phyloP scores from a whole-genome alignment of 176 grass and related monocot species.

The Urochloa ruziziensis region DNA sequence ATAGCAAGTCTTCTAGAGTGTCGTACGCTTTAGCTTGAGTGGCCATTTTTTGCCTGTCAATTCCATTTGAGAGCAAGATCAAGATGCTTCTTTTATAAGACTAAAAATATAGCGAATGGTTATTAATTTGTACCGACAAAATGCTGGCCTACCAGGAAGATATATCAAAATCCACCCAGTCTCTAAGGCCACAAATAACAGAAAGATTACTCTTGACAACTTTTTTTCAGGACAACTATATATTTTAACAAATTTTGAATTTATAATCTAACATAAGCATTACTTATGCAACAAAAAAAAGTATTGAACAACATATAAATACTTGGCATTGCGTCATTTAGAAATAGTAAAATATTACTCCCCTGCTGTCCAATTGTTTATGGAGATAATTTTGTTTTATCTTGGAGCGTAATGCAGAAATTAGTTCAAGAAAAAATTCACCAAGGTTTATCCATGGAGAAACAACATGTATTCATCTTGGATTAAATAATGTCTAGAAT shows the following conservation, averaged over 20 bases:
- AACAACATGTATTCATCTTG: no score
- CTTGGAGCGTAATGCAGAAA: no score
- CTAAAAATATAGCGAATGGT: background rate
- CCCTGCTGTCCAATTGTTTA: no score
- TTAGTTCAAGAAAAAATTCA: no score
- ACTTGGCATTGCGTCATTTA: no score
- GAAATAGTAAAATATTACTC: no score
- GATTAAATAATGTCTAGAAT: no score
- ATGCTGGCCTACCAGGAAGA: background rate
- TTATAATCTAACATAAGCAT: background rate
- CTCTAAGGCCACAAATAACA: background rate
- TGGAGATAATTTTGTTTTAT: background rate
- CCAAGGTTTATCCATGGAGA: no score
- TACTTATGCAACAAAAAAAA: background rate
- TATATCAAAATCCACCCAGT: background rate
- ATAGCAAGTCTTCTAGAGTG: background rate
- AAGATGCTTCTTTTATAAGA: background rate
- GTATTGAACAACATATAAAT: background rate
- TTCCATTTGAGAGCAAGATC: background rate
- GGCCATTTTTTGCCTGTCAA: background rate
- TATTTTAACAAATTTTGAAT: background rate
- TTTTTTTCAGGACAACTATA: no score
- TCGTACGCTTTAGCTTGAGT: background rate
- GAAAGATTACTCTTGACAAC: background rate
- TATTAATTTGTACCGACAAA: background rate